These are phyloP conservation scores for Artemisia argyi DNA, from an alignment of 129 eudicot genomes.

Conservation along the genomic window DNA sequence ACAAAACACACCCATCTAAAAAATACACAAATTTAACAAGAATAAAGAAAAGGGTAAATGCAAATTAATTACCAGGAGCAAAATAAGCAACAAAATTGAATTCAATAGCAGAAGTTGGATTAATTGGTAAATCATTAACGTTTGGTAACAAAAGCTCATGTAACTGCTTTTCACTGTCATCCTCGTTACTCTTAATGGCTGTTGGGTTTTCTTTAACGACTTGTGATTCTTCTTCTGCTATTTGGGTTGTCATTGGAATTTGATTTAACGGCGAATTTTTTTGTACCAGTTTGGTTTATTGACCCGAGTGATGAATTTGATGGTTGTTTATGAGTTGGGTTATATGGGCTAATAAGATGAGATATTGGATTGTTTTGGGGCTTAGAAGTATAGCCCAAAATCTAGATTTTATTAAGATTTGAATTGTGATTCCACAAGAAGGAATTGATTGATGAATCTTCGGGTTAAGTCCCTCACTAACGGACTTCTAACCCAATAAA, in stretches of 20 bases:
- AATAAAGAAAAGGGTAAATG: neutral
- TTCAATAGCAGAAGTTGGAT: constrained; percentile 70
- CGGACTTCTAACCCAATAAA: too few relatives aligned
- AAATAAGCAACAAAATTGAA: constrained; percentile 66
- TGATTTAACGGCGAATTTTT: constrained; percentile 14
- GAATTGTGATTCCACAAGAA: neutral
- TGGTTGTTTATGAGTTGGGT: neutral
- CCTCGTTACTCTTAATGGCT: constrained; percentile 22
- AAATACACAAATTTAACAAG: neutral
- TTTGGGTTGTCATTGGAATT: constrained; percentile 15
- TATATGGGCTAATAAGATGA: constrained; percentile 12
- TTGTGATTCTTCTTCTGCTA: constrained; percentile 19
- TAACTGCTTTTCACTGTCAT: constrained; percentile 50
- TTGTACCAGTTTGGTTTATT: constrained; percentile 13
- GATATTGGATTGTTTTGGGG: neutral
- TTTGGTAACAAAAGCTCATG: constrained; percentile 57
- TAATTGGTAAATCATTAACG: constrained; percentile 50
- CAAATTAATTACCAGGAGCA: constrained; percentile 58
- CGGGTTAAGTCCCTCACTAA: too few relatives aligned
- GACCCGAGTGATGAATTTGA: neutral
- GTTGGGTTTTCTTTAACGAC: neutral
- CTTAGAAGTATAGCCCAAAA: neutral
- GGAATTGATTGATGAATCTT: too few relatives aligned
- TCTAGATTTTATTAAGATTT: neutral
- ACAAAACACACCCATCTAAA: neutral